phyloP scores from a whole-genome alignment of 371 early-diverging fungal species.

The Mucor saturninus region DNA sequence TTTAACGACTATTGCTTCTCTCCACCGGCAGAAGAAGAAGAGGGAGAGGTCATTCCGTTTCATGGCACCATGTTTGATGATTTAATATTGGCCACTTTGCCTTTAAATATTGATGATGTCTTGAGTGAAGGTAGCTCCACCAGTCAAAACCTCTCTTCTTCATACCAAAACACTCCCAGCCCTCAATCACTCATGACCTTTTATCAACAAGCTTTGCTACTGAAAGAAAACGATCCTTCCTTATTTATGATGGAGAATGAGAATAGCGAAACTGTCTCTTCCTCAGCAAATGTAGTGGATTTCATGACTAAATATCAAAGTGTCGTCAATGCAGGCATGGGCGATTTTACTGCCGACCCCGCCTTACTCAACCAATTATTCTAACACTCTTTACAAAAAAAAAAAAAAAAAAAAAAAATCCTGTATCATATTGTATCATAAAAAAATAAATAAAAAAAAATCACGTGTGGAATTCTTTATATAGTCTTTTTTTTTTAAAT shows the following conservation, averaged over 20 bases:
- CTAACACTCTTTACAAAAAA: constrained; percentile 2
- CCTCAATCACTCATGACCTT: constrained; percentile 26
- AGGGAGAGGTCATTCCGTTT: background rate
- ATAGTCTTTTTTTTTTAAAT: background rate
- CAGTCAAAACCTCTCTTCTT: constrained; percentile 6
- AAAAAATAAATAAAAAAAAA: background rate
- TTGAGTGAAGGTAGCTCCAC: constrained; percentile 10
- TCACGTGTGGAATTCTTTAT: background rate
- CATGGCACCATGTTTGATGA: constrained; percentile 16
- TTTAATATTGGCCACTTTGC: constrained; percentile 10
- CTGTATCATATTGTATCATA: constrained; percentile 5
- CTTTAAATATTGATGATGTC: constrained; percentile 1
- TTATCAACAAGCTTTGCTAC: constrained; percentile 26
- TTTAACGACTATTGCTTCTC: constrained; percentile 54
- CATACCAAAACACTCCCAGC: constrained; percentile 25
- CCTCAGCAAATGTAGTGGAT: constrained; percentile 8
- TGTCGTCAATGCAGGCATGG: constrained; percentile 26
- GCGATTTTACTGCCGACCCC: constrained; percentile 18
- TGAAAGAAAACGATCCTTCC: background rate
- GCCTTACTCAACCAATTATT: constrained; percentile 21
- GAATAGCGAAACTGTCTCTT: background rate
- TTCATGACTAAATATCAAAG: constrained; percentile 25
- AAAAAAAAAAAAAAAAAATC: too few species aligned
- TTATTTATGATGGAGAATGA: constrained; percentile 7
- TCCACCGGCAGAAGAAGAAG: constrained; percentile 36